These are phyloP conservation scores for Spathaspora sp. DNA, from an alignment of 805 yeast genomes.

Conservation along the genomic window DNA sequence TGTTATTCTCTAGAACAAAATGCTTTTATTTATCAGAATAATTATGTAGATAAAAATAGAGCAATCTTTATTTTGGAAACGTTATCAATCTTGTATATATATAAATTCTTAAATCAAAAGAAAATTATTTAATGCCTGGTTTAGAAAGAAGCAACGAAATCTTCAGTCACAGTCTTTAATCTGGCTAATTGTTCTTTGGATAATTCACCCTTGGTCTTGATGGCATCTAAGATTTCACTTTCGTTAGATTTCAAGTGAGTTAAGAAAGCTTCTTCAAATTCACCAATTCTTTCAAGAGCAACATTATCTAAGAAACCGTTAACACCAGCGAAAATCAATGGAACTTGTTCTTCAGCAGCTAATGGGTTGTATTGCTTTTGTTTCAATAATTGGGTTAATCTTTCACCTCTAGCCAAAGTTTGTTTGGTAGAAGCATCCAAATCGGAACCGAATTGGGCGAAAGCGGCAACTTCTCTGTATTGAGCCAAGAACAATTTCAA, in stretches of 20 bases:
- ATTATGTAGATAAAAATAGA: slow-evolving; percentile 5
- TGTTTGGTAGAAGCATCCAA: slow-evolving; percentile 99
- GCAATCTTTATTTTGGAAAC: neutral
- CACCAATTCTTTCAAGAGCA: slow-evolving; percentile 80
- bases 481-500: slow-evolving; percentile 99
- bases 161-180: slow-evolving; percentile 88
- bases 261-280: slow-evolving; percentile 90
- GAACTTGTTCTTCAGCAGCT: slow-evolving; percentile 99
- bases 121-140: slow-evolving; percentile 7
- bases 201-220: slow-evolving; percentile 86
- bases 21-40: neutral
- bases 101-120: slow-evolving; percentile 1
- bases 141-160: slow-evolving; percentile 86
- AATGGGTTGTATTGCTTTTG: slow-evolving; percentile 97
- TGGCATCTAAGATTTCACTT: slow-evolving; percentile 75
- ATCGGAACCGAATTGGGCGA: slow-evolving; percentile 99
- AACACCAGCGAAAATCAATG: slow-evolving; percentile 98
- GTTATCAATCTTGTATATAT: neutral
- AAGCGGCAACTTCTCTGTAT: slow-evolving; percentile 99
- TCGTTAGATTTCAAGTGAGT: slow-evolving; percentile 90
- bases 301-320: slow-evolving; percentile 95
- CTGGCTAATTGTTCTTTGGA: slow-evolving; percentile 80
- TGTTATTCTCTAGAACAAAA: neutral
- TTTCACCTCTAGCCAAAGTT: slow-evolving; percentile 99
- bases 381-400: slow-evolving; percentile 97